Conservation (phyloP, 225 moss, liverwort and hornwort species). For the Anthoceros angustus region DNA sequence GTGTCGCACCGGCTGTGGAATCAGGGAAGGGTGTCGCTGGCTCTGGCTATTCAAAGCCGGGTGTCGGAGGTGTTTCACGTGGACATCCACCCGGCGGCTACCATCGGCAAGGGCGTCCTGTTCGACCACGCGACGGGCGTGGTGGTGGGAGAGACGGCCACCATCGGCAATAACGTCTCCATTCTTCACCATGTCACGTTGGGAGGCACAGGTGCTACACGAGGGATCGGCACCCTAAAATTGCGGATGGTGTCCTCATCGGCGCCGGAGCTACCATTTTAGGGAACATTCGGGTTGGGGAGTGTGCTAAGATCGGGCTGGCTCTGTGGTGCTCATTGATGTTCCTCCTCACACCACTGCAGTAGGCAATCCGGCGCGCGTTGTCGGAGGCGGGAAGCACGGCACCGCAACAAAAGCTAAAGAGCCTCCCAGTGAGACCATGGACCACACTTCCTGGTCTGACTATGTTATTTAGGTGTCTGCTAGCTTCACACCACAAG, state of each 20-base stretch:
- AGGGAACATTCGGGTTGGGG: conserved; percentile 42
- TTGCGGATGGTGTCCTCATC: conserved; percentile 38
- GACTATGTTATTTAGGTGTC: conserved; percentile 37
- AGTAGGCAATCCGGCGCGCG: conserved; percentile 46
- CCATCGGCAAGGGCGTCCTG: conserved; percentile 36
- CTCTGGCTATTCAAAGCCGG: conserved; percentile 41
- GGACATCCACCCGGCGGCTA: conserved; percentile 50
- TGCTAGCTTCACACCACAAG: no score
- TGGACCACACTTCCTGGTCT: conserved; percentile 51
- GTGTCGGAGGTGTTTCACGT: conserved; percentile 48
- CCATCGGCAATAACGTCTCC: conserved; percentile 46
- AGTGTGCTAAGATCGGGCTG: conserved; percentile 50
- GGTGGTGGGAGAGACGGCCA: conserved; percentile 45
- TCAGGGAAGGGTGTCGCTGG: conserved; percentile 34
- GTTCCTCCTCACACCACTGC: conserved; percentile 45
- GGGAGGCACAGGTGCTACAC: conserved; percentile 38
- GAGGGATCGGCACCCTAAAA: conserved; percentile 38
- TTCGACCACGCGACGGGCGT: conserved; percentile 53
- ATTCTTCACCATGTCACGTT: conserved; percentile 52
- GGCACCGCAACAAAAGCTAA: conserved; percentile 18
- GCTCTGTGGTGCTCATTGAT: conserved; percentile 42
- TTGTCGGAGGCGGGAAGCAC: conserved; percentile 30
- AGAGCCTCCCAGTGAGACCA: conserved; percentile 37
- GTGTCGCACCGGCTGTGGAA: conserved; percentile 49
- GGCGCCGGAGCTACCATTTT: conserved; percentile 50